Evolutionary conservation across 495 filamentous ascomycete species (phyloP).

Genomic region (Talaromyces proteolyticus): DNA sequence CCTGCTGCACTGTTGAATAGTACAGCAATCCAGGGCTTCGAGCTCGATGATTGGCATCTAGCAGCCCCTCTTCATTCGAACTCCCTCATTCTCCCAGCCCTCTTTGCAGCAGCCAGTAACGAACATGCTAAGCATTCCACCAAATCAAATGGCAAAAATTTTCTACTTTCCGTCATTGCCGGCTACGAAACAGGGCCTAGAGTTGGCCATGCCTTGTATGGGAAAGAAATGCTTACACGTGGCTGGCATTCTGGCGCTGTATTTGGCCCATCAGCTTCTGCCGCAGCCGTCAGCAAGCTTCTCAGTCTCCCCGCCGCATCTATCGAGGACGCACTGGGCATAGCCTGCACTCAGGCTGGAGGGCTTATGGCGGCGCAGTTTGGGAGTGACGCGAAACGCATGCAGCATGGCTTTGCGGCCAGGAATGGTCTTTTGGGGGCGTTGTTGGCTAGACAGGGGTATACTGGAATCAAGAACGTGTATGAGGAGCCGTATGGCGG

Average conservation of each 20-base stretch:
- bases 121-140: conserved; percentile 2
- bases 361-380: conserved; percentile 40
- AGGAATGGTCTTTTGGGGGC: conserved; percentile 36
- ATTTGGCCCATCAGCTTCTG: conserved; percentile 34
- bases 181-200: conserved; percentile 36
- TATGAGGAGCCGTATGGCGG: conserved; percentile 38
- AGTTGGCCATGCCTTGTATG: conserved; percentile 32
- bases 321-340: conserved; percentile 33
- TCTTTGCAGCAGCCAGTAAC: conserved; percentile 27
- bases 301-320: conserved; percentile 18
- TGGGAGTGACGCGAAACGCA: conserved; percentile 35
- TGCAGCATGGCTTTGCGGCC: conserved; percentile 42
- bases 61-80: conserved; percentile 30
- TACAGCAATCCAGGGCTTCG: conserved; percentile 35
- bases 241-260: conserved; percentile 42
- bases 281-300: conserved; percentile 32
- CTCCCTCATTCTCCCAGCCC: conserved; percentile 28
- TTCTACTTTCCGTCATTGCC: conserved; percentile 29
- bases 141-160: conserved; percentile 8
- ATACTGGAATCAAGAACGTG: conserved; percentile 39
- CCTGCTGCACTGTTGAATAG: conserved; percentile 35
- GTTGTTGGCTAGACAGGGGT: conserved; percentile 27
- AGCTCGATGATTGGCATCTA: conserved; percentile 38
- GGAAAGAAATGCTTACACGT: conserved; percentile 26
- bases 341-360: conserved; percentile 34